Percentiles rank a stretch among this genome's conserved stretches.
These are phyloP conservation scores for Anisodus acutangulus DNA, from an alignment of 257 asterid species.

Conservation along the genomic window DNA sequence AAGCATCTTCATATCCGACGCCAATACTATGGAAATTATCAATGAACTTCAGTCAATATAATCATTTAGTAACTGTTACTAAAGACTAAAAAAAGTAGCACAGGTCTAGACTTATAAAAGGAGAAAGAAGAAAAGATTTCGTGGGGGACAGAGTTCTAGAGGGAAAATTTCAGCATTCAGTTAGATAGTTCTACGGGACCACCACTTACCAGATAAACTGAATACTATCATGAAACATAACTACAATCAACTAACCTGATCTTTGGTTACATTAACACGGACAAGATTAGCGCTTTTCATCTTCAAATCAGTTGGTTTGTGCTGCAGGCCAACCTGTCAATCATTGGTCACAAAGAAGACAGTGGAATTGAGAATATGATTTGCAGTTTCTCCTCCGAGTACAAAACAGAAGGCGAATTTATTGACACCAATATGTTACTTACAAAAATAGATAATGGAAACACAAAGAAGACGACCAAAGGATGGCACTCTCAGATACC, in stretches of 20 bases:
- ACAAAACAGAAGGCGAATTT: not conserved
- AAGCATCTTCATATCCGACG: not conserved
- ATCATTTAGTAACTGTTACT: not conserved
- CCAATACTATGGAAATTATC: constrained; percentile 2
- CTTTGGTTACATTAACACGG: constrained; percentile 57
- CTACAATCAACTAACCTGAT: constrained; percentile 62
- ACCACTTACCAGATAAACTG: not conserved
- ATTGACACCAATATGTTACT: constrained; percentile 1
- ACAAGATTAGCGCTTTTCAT: constrained; percentile 64
- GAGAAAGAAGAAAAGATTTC: not conserved
- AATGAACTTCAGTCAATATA: constrained; percentile 16
- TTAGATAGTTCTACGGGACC: no score
- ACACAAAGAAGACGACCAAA: not conserved
- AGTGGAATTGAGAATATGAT: constrained; percentile 17
- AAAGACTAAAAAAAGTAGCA: not conserved
- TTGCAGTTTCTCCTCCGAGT: constrained; percentile 18
- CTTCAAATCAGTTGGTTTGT: constrained; percentile 63
- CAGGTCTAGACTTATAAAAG: not conserved
- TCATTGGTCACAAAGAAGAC: constrained; percentile 7
- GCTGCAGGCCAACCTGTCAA: constrained; percentile 85
- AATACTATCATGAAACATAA: not conserved
- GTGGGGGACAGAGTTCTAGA: not conserved
- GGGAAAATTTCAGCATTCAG: not conserved
- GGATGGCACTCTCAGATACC: not conserved
- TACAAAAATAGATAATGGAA: not conserved